Base-by-base conservation (phyloP, 148 eudicot species). In the Drosera capensis region DNA sequence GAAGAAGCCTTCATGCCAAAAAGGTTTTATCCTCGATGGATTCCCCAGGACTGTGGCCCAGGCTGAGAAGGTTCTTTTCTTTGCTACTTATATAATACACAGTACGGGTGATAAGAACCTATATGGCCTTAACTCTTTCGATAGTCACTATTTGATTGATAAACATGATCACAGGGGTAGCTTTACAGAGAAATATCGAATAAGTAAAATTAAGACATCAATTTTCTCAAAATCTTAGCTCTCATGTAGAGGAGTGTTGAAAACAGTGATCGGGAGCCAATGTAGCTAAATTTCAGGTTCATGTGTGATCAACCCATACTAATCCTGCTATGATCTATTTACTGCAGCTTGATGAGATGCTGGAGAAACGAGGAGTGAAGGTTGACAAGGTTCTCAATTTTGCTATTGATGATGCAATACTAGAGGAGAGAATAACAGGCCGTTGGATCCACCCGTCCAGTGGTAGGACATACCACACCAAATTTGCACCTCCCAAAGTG, bases 1-100 rank as follows among this genome's bases (percentile, higher is more conserved):
- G 58, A 77, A 79, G 57, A 87, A 73, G 59, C 96, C 96, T 47
- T 87, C 96, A 35, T 87, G 96, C 25, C 73, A 74, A 58, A 87
- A 79, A 67, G 96, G 96, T 49, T 87, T 87, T 44, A 87, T 87
- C 60, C 96, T 87, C 60, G 96, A 87, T 68, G 96, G 96, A 16
- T 87, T 87, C 57, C 96, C 96, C 5, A 87, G 96, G 68, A 87
- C 96, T 25, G 88, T 79, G 47, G 86, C 59, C 52, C 96, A 87
- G 66, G 95, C 87, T 6, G 61, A 81, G 55, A 85, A 81, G 87
- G 87, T 90, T 50, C 14, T 8, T 17, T n/a, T 17, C 3, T 19
- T n/a, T n/a, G n/a, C n/a, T n/a, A n/a, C n/a, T n/a, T n/a, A n/a
- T n/a, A n/a, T n/a, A n/a, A n/a, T n/a, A n/a, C n/a, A n/a, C n/a